phyloP scores from a whole-genome alignment of 164 flowering plant genomes.

The Magnolia changhungtana region DNA sequence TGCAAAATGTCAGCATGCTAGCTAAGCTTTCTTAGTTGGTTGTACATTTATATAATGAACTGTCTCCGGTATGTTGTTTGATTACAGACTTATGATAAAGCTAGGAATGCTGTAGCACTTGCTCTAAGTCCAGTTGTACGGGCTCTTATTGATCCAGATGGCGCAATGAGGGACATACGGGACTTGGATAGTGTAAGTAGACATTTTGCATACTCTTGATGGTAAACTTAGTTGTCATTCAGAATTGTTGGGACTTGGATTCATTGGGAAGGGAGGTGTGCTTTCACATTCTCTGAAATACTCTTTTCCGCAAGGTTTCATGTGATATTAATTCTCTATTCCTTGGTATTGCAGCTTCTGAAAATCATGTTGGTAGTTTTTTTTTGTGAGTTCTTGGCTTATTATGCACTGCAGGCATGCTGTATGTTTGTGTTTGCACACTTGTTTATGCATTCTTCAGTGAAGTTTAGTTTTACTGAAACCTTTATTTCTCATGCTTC shows the following conservation, averaged over 20 bases:
- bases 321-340: not conserved
- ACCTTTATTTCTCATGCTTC: conserved; percentile 11
- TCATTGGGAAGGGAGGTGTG: not conserved
- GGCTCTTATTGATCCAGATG: conserved; percentile 96
- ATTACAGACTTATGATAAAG: conserved; percentile 85
- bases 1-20: not conserved
- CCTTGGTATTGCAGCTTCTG: not conserved
- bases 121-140: conserved; percentile 93
- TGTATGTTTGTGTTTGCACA: too few species aligned
- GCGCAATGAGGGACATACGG: conserved; percentile 79
- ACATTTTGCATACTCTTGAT: conserved; percentile 1
- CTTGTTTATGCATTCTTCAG: not conserved
- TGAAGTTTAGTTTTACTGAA: not conserved
- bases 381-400: not conserved
- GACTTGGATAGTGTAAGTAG: conserved; percentile 75
- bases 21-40: conserved; percentile 1
- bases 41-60: conserved; percentile 1
- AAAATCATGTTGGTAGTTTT: not conserved
- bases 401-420: not conserved
- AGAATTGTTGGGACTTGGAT: not conserved
- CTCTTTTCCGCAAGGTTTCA: not conserved
- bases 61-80: conserved; percentile 10
- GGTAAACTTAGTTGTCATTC: not conserved
- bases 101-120: conserved; percentile 93
- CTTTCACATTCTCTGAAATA: not conserved